phyloP scores from a whole-genome alignment of 73 alveolate genomes.

The Paraurostyla sp. region DNA sequence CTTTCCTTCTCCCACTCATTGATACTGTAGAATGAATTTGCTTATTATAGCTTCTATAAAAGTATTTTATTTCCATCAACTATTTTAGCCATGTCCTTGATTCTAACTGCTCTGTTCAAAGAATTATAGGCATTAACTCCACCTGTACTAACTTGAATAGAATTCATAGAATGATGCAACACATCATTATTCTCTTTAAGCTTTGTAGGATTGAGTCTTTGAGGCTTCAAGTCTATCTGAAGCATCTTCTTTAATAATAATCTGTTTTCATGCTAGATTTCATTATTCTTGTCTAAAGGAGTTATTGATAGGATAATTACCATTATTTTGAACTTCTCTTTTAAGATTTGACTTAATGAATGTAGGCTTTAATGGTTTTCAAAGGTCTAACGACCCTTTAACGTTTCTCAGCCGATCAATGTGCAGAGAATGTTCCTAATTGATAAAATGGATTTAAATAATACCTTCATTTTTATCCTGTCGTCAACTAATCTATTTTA shows the following conservation, averaged over 20 bases:
- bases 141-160: too few relatives aligned
- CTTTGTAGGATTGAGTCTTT: neutral
- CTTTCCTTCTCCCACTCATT: conserved; percentile 46
- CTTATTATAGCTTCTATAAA: conserved; percentile 19
- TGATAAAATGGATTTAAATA: neutral
- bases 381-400: neutral
- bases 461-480: conserved; percentile 11
- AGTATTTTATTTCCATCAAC: conserved; percentile 39
- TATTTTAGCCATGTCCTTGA: conserved; percentile 42
- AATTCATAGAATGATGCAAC: neutral
- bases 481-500: conserved; percentile 37
- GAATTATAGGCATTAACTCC: conserved; percentile 52
- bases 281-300: conserved; percentile 1
- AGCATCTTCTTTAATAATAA: conserved; percentile 49
- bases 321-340: neutral
- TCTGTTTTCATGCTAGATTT: conserved; percentile 45
- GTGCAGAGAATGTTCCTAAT: conserved; percentile 52
- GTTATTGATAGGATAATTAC: neutral
- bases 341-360: neutral
- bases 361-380: conserved; percentile 45
- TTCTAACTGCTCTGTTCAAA: conserved; percentile 51
- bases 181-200: neutral
- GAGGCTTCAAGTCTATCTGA: conserved; percentile 56
- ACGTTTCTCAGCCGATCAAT: neutral
- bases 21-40: conserved; percentile 42